Conservation (phyloP, 2,329 filamentous ascomycete genomes). For the Thyridium curvatum region DNA sequence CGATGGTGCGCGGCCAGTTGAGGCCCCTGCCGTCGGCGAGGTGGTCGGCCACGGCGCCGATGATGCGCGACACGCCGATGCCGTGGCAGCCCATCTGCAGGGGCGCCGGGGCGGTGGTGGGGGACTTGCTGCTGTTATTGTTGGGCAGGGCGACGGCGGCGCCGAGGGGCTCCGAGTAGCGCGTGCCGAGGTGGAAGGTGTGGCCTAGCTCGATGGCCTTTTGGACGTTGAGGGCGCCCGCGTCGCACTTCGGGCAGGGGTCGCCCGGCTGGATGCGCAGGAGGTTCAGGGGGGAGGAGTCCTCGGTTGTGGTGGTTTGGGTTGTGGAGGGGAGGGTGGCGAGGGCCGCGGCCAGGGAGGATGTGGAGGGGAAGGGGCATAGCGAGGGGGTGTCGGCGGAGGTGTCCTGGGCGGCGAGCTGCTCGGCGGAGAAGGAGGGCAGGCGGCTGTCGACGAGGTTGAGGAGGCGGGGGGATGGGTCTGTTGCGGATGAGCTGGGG, state of each 20-base stretch:
- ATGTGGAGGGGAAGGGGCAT: neutral
- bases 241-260: conserved; percentile 62
- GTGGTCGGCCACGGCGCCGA: conserved; percentile 77
- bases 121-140: conserved; percentile 4
- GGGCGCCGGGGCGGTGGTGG: conserved; percentile 31
- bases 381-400: neutral
- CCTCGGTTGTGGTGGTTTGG: neutral
- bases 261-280: conserved; percentile 63
- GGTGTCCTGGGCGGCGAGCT: conserved; percentile 1
- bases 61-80: conserved; percentile 85
- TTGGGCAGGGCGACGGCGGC: conserved; percentile 50
- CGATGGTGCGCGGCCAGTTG: conserved; percentile 82
- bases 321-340: too few relatives aligned
- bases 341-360: neutral
- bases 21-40: conserved; percentile 67
- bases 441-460: neutral
- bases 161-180: conserved; percentile 72
- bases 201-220: conserved; percentile 87
- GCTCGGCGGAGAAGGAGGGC: neutral
- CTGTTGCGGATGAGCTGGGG: neutral
- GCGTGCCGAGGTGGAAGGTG: conserved; percentile 87
- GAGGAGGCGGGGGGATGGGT: neutral
- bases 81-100: conserved; percentile 97
- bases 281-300: conserved; percentile 45
- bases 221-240: conserved; percentile 56